Conservation (phyloP, 352 stramenopile genomes). For the Globisporangium paddicum region DNA sequence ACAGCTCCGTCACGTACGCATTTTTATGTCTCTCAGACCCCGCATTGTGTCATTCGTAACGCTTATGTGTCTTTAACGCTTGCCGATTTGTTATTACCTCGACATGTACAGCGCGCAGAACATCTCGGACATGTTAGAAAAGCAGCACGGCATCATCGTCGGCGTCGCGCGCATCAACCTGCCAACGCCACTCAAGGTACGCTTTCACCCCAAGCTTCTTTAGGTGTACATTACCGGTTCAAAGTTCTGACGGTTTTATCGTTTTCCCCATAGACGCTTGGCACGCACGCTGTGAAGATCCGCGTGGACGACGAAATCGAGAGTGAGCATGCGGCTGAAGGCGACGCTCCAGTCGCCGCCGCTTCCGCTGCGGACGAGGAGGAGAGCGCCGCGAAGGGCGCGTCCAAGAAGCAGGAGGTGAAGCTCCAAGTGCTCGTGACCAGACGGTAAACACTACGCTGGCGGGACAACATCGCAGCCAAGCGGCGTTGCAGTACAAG, state of each 20-base stretch:
- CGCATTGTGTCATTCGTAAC: not conserved
- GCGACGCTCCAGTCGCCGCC: constrained; percentile 15
- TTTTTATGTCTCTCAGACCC: not conserved
- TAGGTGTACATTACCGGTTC: not conserved
- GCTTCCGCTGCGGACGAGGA: constrained; percentile 15
- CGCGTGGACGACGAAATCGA: constrained; percentile 77
- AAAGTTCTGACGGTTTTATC: not conserved
- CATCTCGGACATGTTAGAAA: constrained; percentile 84
- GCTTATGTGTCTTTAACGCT: not conserved
- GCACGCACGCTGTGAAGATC: constrained; percentile 76
- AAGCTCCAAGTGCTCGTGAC: constrained; percentile 53
- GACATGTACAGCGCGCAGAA: constrained; percentile 58
- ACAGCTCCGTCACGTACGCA: constrained; percentile 60
- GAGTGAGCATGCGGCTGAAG: constrained; percentile 51
- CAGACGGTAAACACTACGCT: constrained; percentile 64
- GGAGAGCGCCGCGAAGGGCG: constrained; percentile 27
- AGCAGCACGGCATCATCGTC: constrained; percentile 78
- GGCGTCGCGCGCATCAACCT: constrained; percentile 74
- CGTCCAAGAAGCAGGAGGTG: constrained; percentile 78
- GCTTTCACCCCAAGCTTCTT: not conserved
- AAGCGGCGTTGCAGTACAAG: not conserved
- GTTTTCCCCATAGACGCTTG: constrained; percentile 37
- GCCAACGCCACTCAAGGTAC: constrained; percentile 64
- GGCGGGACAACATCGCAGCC: no score
- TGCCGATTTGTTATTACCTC: not conserved